These are phyloP conservation scores for Osmanthus fragrans DNA, from an alignment of 257 asterid species.

Conservation along the genomic window DNA sequence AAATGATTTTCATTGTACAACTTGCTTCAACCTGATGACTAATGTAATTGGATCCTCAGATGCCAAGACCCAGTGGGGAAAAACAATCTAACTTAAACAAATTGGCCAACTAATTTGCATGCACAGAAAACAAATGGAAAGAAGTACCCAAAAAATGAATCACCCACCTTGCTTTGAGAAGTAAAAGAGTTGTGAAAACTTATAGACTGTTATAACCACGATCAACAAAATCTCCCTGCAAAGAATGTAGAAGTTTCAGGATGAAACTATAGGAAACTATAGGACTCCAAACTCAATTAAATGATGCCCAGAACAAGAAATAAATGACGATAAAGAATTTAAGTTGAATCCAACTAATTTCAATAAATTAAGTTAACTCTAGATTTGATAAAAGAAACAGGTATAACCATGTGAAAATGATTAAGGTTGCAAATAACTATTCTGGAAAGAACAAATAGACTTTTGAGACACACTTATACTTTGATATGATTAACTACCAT, in stretches of 20 bases:
- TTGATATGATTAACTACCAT: no score
- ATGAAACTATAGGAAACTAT: conserved; percentile 24
- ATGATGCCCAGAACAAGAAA: no score
- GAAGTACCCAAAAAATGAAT: neutral
- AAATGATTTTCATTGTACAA: neutral
- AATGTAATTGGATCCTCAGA: neutral
- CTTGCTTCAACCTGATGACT: neutral
- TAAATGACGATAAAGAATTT: no score
- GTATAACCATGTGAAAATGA: no score
- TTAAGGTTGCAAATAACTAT: no score
- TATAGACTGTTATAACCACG: conserved; percentile 99
- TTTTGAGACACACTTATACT: no score
- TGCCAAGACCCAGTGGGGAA: conserved; percentile 19
- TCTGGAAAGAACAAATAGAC: no score
- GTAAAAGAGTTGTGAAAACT: conserved; percentile 88
- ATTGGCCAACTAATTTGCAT: conserved; percentile 10
- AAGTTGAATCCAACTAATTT: no score
- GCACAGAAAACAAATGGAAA: conserved; percentile 1
- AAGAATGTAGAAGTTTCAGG: conserved; percentile 20
- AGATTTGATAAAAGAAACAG: no score
- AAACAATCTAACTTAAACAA: conserved; percentile 1
- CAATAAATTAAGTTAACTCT: no score
- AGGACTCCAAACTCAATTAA: neutral
- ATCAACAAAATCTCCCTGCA: conserved; percentile 98
- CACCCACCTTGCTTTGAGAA: conserved; percentile 91